phyloP scores from a whole-genome alignment of 768 basidiomycete species.

The Chalciporus chontae region DNA sequence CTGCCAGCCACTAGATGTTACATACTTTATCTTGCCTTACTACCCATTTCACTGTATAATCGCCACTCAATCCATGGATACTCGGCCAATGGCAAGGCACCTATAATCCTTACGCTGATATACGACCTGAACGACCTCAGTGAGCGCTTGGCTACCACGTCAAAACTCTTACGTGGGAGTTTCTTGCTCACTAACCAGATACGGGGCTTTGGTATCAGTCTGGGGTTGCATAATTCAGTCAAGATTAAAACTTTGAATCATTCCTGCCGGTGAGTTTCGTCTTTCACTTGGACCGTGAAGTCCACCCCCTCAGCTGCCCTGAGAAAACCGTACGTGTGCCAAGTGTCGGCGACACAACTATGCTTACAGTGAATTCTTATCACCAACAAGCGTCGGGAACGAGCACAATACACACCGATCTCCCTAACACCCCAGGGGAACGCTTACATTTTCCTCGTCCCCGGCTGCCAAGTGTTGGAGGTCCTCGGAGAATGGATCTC shows the following conservation, averaged over 20 bases:
- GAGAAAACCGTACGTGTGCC: slow-evolving; percentile 13
- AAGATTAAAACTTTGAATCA: slow-evolving; percentile 6
- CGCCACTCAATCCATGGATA: slow-evolving; percentile 33
- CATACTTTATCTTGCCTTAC: slow-evolving; percentile 26
- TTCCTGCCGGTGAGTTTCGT: background rate
- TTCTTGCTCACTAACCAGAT: too few relatives aligned
- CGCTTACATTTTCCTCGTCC: slow-evolving; percentile 2
- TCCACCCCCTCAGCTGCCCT: background rate
- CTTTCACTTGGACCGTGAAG: background rate
- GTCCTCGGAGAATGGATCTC: slow-evolving; percentile 18
- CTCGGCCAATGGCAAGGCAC: slow-evolving; percentile 26
- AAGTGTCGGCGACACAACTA: slow-evolving; percentile 12
- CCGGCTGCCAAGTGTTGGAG: slow-evolving; percentile 12
- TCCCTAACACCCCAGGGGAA: background rate
- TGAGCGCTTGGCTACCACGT: background rate
- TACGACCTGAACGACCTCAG: background rate
- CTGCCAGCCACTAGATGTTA: slow-evolving; percentile 51
- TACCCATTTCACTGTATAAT: slow-evolving; percentile 38
- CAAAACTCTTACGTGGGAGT: background rate
- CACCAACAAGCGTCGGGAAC: slow-evolving; percentile 4
- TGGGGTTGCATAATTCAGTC: slow-evolving; percentile 1
- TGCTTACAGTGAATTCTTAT: slow-evolving; percentile 12
- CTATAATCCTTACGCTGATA: slow-evolving; percentile 1
- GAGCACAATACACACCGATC: slow-evolving; percentile 7
- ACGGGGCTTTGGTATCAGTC: slow-evolving; percentile 13